Conservation (phyloP, 139 green algal genomes). For the Dunaliella sp. region DNA sequence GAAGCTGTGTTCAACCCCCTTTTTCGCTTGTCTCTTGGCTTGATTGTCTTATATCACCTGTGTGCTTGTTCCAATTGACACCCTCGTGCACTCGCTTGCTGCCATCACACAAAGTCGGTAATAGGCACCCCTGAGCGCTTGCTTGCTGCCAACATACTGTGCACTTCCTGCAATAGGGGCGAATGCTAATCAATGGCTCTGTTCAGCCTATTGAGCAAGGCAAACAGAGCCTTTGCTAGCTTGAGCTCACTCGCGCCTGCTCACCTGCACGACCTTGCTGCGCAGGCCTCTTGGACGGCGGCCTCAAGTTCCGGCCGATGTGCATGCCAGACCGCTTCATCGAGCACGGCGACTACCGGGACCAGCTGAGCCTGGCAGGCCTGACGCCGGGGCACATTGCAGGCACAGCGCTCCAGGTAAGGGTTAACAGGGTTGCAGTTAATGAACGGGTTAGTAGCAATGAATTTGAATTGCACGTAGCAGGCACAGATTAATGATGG, state of each 20-base stretch:
- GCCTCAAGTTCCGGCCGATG: slow-evolving; percentile 93
- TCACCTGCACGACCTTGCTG: background rate
- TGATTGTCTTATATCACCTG: too few species aligned
- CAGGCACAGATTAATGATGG: too few species aligned
- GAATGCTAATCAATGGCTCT: background rate
- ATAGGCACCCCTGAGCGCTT: too few species aligned
- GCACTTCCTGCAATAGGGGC: background rate
- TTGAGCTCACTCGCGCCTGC: too few species aligned
- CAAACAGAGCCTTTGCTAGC: background rate
- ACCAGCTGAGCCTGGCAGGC: slow-evolving; percentile 91
- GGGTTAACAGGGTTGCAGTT: background rate
- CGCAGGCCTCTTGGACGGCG: slow-evolving; percentile 86
- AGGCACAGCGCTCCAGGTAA: slow-evolving; percentile 66
- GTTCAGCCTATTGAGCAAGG: background rate
- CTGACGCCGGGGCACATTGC: slow-evolving; percentile 87
- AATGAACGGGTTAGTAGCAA: too few species aligned
- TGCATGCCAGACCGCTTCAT: slow-evolving; percentile 93
- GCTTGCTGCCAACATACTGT: too few species aligned
- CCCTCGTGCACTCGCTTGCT: too few species aligned
- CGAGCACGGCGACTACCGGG: slow-evolving; percentile 80
- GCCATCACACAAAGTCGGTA: too few species aligned
- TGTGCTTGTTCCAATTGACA: too few species aligned
- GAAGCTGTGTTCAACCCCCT: too few species aligned
- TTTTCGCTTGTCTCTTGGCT: too few species aligned
- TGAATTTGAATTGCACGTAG: too few species aligned